Evolutionary conservation across 2,329 filamentous ascomycete species (phyloP), one percentile per base, ranked within the genome.

Genomic region (Ophiostoma sp.): DNA sequence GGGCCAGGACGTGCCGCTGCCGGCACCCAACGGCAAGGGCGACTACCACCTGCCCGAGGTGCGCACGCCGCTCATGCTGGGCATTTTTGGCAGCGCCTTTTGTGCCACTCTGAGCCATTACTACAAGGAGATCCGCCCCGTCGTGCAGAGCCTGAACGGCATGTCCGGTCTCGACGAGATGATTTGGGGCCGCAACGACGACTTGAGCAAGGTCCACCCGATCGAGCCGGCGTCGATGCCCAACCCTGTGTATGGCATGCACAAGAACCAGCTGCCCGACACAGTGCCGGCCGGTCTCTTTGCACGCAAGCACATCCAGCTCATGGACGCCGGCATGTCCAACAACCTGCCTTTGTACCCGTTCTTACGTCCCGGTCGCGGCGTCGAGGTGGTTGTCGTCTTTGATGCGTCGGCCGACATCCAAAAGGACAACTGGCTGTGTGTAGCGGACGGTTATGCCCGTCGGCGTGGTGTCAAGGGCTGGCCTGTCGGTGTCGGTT

Each of bases 241-340:
- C 2, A 99, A 99, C 80, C 98, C 92, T 79, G 91, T 91, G 0
- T 90, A 94, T 74, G 93, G 92, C 9, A 92, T 99, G 90, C 87
- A 92, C 77, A 90, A 42, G n/a, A 39, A 89, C 15, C 86, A 89
- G 75, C 85, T 99, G 7, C 92, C 94, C 0, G 82, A 88, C 0
- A 93, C 93, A 0, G 92, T 92, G n/a, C 94, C 96, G 0, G 88
- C 91, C 42, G 94, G 89, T 73, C 89, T 97, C 52, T 90, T 93
- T 78, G 85, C 89, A 22, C 87, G 86, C 17, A 86, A 91, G 61
- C 92, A 97, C 80, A 86, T 95, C 22, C 91, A 93, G 76, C 87
- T 95, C 19, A 98, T 98, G 95, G 96, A 99, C 81, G 95, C 96
- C 1, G 96, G 96, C 69, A 99, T 99, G 96, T 97, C 93, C 76